Percentiles rank a stretch among this genome's conserved stretches.
Evolutionary conservation across 1,139 yeast species (phyloP).

Genomic region (Candida sp.): DNA sequence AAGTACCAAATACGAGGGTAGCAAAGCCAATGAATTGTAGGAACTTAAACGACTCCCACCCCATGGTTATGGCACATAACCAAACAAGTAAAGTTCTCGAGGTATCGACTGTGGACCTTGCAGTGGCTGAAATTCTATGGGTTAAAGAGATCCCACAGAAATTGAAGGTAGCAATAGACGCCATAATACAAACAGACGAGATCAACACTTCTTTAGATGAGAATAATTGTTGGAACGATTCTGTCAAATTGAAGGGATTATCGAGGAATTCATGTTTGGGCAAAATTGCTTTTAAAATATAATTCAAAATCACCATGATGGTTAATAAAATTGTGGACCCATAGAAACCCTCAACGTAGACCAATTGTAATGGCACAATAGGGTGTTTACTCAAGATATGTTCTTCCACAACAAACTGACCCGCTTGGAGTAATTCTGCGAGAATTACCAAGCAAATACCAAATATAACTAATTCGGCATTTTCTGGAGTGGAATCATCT

Average conservation of each 20-base stretch:
- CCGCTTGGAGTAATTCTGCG: slow-evolving; percentile 68
- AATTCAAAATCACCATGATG: slow-evolving; percentile 42
- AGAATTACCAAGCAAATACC: slow-evolving; percentile 59
- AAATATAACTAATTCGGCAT: slow-evolving; percentile 29
- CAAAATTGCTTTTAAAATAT: slow-evolving; percentile 33
- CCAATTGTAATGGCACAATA: slow-evolving; percentile 62
- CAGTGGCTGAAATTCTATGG: slow-evolving; percentile 64
- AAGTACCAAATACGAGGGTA: slow-evolving; percentile 67
- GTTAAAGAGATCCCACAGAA: slow-evolving; percentile 74
- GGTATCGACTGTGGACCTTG: slow-evolving; percentile 78
- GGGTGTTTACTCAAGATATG: slow-evolving; percentile 53
- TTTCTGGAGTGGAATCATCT: slow-evolving; percentile 13
- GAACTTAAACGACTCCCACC: slow-evolving; percentile 70
- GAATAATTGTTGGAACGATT: slow-evolving; percentile 51
- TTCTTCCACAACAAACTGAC: slow-evolving; percentile 80
- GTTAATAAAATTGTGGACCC: slow-evolving; percentile 50
- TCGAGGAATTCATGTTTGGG: slow-evolving; percentile 29
- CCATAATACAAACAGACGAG: slow-evolving; percentile 64
- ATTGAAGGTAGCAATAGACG: slow-evolving; percentile 71
- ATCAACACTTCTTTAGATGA: slow-evolving; percentile 36
- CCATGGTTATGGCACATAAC: slow-evolving; percentile 68
- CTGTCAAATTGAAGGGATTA: slow-evolving; percentile 56
- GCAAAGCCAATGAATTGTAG: slow-evolving; percentile 66
- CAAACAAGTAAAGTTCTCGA: slow-evolving; percentile 76
- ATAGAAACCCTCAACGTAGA: slow-evolving; percentile 72